These are phyloP conservation scores for Galerina marginata DNA, from an alignment of 768 basidiomycete species.

Conservation along the genomic window DNA sequence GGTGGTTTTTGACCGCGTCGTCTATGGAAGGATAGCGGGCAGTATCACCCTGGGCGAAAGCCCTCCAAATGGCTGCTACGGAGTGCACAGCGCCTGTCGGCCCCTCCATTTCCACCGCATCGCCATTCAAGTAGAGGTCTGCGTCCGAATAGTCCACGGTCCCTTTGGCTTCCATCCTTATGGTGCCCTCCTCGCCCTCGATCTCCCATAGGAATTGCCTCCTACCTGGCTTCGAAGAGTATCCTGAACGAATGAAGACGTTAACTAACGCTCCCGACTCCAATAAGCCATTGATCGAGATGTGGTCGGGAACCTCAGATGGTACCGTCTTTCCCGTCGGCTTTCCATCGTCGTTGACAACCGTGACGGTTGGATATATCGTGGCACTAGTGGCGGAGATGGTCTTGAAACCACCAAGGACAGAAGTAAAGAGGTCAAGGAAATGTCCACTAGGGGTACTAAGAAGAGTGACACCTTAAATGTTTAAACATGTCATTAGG, in stretches of 20 bases:
- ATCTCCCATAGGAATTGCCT: slow-evolving; percentile 35
- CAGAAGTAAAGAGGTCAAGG: slow-evolving; percentile 28
- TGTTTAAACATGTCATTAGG: neutral
- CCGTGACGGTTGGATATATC: slow-evolving; percentile 26
- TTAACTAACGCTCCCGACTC: slow-evolving; percentile 33
- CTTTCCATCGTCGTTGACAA: slow-evolving; percentile 28
- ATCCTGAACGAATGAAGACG: slow-evolving; percentile 29
- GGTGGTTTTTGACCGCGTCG: slow-evolving; percentile 23
- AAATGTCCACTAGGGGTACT: slow-evolving; percentile 32
- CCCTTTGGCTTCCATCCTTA: slow-evolving; percentile 27
- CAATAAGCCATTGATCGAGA: slow-evolving; percentile 32
- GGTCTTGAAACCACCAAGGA: slow-evolving; percentile 36
- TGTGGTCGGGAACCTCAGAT: slow-evolving; percentile 27
- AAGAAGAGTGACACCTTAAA: slow-evolving; percentile 29
- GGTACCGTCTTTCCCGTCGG: slow-evolving; percentile 28
- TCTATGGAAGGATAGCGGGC: slow-evolving; percentile 23
- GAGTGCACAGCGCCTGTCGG: neutral
- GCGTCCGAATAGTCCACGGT: slow-evolving; percentile 22
- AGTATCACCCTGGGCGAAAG: slow-evolving; percentile 18
- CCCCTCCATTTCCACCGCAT: slow-evolving; percentile 22
- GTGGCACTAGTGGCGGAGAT: slow-evolving; percentile 28
- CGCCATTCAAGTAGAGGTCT: slow-evolving; percentile 36
- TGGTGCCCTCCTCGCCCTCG: slow-evolving; percentile 36
- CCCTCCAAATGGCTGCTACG: slow-evolving; percentile 11
- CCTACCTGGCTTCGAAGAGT: slow-evolving; percentile 21